Evolutionary conservation across 2,329 filamentous ascomycete species (phyloP), one percentile per base, ranked within the genome.

Genomic region (Aspergillus tanneri): DNA sequence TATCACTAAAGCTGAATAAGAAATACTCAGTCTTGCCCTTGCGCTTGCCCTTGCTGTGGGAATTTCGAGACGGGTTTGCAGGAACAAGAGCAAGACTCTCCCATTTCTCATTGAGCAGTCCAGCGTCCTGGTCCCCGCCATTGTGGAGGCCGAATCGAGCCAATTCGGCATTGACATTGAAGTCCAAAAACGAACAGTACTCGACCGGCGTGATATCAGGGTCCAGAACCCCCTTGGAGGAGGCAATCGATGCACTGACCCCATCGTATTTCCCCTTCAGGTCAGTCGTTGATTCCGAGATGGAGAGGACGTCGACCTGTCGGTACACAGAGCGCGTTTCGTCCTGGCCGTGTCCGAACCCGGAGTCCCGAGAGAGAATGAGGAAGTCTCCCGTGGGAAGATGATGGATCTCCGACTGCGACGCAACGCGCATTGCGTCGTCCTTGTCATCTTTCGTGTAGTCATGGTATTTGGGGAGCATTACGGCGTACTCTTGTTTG

Each of bases 91-190:
- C 80, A 39, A 90, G 68, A 16, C 79, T 81, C 72, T 90, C 86
- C 86, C 86, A 90, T 63, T 90, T 90, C 73, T 90, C 86, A 58
- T 89, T 88, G 63, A 90, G 62, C 27, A 89, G 67, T 0, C 66
- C 69, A 0, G 68, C 59, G 59, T 86, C 79, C 56, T 84, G 77
- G 0, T 67, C 70, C 0, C 84, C 85, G 2, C 86, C 86, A 57
- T 89, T 89, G 58, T 86, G 83, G 3, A 87, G 66, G 0, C 82
- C 80, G 55, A 89, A 89, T 16, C 80, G 78, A 30, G 74, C 77
- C 18, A 90, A 73, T 68, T 89, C 77, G 2, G 70, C 60, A 54
- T 86, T 84, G 50, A 84, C 72, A 62, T 89, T 90, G 64, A 80
- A 85, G 59, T 88, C 82, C 24, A 89, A 61, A 70, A 84, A 89